Evolutionary conservation across 768 basidiomycete species (phyloP).

Genomic region (Leccinum arenicola): DNA sequence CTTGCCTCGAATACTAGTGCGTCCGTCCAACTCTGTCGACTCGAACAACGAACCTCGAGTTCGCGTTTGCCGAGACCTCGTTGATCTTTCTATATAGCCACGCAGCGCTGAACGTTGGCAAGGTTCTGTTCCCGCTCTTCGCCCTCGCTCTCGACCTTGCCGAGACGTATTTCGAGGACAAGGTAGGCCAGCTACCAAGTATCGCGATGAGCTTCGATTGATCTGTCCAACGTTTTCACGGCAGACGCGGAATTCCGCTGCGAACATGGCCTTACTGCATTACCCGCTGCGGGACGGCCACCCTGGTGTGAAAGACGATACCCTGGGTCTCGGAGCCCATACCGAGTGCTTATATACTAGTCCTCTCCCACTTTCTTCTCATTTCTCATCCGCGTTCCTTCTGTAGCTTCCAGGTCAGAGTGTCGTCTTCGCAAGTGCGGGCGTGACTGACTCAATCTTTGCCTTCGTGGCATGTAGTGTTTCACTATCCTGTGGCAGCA

Average conservation of each 20-base stretch:
- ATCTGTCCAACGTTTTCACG: background rate
- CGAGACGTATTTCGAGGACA: conserved; percentile 63
- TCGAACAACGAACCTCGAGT: background rate
- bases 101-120: conserved; percentile 52
- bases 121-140: conserved; percentile 63
- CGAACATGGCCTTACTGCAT: conserved; percentile 63
- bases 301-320: conserved; percentile 47
- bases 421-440: background rate
- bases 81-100: conserved; percentile 42
- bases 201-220: background rate
- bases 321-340: conserved; percentile 83
- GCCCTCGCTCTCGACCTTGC: conserved; percentile 65
- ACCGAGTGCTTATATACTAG: conserved; percentile 48
- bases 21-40: conserved; percentile 17
- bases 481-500: conserved; percentile 89
- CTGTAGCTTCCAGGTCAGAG: conserved; percentile 41
- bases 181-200: conserved; percentile 36
- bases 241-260: conserved; percentile 60
- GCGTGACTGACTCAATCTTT: background rate
- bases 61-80: background rate
- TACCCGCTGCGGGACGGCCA: conserved; percentile 72
- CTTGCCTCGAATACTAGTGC: conserved; percentile 66
- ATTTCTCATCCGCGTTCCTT: background rate
- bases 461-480: conserved; percentile 45
- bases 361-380: background rate